Conservation (phyloP, 2,329 filamentous ascomycete species). For the Aspergillus uvarum region DNA sequence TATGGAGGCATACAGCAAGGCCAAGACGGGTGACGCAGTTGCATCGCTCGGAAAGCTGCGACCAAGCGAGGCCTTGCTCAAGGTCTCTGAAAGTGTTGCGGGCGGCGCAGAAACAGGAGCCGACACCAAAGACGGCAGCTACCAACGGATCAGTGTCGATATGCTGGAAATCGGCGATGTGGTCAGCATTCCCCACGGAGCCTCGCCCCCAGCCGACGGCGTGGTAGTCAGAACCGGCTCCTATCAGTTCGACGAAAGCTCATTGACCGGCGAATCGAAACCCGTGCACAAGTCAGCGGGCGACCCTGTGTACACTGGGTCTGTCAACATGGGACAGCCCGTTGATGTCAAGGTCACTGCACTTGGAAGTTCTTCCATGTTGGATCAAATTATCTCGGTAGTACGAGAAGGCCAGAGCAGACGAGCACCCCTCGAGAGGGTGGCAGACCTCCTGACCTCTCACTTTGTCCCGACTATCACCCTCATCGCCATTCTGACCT, state of each 20-base stretch:
- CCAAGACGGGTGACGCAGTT: slow-evolving; percentile 83
- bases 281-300: slow-evolving; percentile 44
- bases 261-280: slow-evolving; percentile 64
- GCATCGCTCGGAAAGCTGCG: slow-evolving; percentile 74
- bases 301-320: slow-evolving; percentile 48
- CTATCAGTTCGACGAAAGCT: slow-evolving; percentile 82
- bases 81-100: slow-evolving; percentile 36
- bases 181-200: slow-evolving; percentile 74
- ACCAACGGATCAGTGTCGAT: slow-evolving; percentile 59
- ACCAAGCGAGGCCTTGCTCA: slow-evolving; percentile 71
- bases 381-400: slow-evolving; percentile 51
- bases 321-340: slow-evolving; percentile 49
- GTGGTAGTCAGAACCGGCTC: slow-evolving; percentile 55
- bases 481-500: slow-evolving; percentile 48
- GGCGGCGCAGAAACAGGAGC: slow-evolving; percentile 5
- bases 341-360: slow-evolving; percentile 46
- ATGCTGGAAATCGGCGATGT: slow-evolving; percentile 71
- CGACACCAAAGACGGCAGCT: slow-evolving; percentile 14
- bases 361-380: slow-evolving; percentile 50
- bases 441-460: slow-evolving; percentile 49
- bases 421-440: slow-evolving; percentile 49
- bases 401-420: slow-evolving; percentile 52
- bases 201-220: slow-evolving; percentile 83
- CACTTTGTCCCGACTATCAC: slow-evolving; percentile 53
- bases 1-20: slow-evolving; percentile 82